A percentile compares a stretch with the other conserved stretches of the same genome.
phyloP scores from a whole-genome alignment of 352 stramenopile species.

The Pythium guiyangense region DNA sequence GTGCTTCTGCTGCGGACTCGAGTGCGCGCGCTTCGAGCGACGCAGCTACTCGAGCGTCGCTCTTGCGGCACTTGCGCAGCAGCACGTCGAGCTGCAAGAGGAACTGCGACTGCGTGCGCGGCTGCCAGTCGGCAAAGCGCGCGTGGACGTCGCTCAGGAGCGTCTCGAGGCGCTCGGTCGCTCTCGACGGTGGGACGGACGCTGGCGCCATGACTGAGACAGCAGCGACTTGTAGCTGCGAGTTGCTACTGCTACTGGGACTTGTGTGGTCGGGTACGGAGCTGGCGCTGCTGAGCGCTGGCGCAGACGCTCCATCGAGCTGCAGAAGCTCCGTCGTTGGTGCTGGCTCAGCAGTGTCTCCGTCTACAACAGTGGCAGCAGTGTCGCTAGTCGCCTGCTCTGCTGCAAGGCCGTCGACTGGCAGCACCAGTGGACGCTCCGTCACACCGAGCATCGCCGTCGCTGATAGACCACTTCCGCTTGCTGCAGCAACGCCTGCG shows the following conservation, averaged over 20 bases:
- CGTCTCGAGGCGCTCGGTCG: constrained; percentile 2
- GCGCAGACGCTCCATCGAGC: background rate
- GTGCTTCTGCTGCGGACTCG: too few relatives aligned
- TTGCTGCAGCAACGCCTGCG: background rate
- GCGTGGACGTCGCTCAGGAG: background rate
- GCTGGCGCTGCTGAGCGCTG: too few relatives aligned
- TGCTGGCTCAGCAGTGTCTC: background rate
- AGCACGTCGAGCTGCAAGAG: constrained; percentile 14
- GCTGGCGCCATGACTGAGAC: background rate
- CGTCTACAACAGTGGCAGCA: too few relatives aligned
- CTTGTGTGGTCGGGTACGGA: too few relatives aligned
- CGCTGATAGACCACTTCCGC: too few relatives aligned
- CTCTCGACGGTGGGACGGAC: background rate
- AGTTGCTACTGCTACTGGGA: background rate
- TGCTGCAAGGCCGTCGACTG: too few relatives aligned
- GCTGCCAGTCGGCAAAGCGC: constrained; percentile 6
- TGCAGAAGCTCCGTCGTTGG: background rate
- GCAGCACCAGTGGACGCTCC: too few relatives aligned
- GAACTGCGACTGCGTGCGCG: constrained; percentile 15
- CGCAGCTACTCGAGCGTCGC: background rate
- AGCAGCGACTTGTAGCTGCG: too few relatives aligned
- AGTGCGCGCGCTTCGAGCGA: too few relatives aligned
- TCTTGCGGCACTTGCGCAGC: constrained; percentile 8
- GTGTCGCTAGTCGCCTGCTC: too few relatives aligned
- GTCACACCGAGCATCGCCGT: too few relatives aligned